Base-by-base conservation (phyloP, 208 protist genomes). In the Kentomonas sorsogonicus region DNA sequence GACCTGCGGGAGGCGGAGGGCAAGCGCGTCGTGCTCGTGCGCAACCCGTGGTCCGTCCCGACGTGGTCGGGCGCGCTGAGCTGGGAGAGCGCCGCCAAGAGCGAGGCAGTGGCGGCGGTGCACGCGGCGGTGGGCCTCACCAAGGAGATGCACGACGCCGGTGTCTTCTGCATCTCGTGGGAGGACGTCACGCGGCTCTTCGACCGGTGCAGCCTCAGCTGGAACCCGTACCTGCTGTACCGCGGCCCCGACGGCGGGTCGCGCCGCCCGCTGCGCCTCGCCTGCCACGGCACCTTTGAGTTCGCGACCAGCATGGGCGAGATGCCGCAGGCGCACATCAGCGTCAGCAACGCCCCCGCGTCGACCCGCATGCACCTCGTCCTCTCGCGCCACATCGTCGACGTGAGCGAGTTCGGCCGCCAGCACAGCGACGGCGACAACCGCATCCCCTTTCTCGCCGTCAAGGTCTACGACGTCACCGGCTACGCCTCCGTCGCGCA, bases 201-300 rank as follows among this genome's bases (percentile, higher is more conserved):
- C 51, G 70, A 77, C 41, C 66, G 74, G 20, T 76, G 63, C 63
- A 75, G 58, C 53, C 67, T 96, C 6, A 90, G 77, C 58, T 96
- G 91, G 88, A 93, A 92, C 59, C 91, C 91, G 29, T 92, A 94
- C 67, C 71, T 89, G 65, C 74, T 94, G 3, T 94, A 74, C 58
- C 77, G 71, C 44, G 74, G 69, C 0, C 31, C 72, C 22, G 77
- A 89, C 3, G 79, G 77, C 6, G 55, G 61, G 55, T 60, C 87
- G 23, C 61, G 60, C 15, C 70, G 77, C 10, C 87, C 87, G 7
- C 73, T 71, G 20, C 77, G 87, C 39, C 62, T 94, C 2, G 83
- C 83, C 11, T 87, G 79, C 53, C 87, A 94, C 60, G 74, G 71
- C 31, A 63, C 60, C 23, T 84, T 78, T 41, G 52, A 74, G 39